Evolutionary conservation across 2,329 filamentous ascomycete species (phyloP), one percentile per base, ranked within the genome.

Genomic region (Penicillium sp.): DNA sequence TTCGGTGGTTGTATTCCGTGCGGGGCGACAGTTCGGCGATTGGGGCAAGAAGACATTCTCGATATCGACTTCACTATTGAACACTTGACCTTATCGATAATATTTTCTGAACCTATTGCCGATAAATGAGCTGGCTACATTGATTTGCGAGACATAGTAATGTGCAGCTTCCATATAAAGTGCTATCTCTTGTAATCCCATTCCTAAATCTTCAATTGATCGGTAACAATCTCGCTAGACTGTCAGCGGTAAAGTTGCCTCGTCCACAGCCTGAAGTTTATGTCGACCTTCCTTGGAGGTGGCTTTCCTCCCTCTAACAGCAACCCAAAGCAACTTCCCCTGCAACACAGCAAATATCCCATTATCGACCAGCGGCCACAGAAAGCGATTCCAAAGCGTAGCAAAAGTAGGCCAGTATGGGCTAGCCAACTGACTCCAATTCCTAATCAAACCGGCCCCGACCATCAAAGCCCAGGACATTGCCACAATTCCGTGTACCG

Each of bases 311-410:
- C 17, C n/a, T 44, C 15, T 55, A 5, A 54, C 2, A 28, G 53
- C 26, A 44, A 17, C n/a, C 38, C 53, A 55, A 17, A 45, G 13
- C 7, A 45, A 45, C 12, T 3, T 56, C 38, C 38, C 53, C 53
- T 56, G 26, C 26, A 56, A 17, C 10, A 10, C 53, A 8, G 17
- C 26, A 40, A 44, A 45, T 10, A 55, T 40, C 5, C 17, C 37
- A 40, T 42, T 40, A 12, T 54, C 22, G 13, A 28, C 35, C 12
- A 40, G 6, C 1, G 35, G 33, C 51, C 51, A 54, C 33, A 6
- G 7, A 26, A 42, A 54, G 9, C n/a, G n/a, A 42, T n/a, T 42
- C 15, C 17, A 54, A 19, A 13, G 28, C 22, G 15, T n/a, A 4
- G 26, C 19, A 17, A 2, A 35, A 13, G 9, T 10, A 53, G 49